phyloP scores from a whole-genome alignment of 306 rosid species.

The Cicer yamashitae region DNA sequence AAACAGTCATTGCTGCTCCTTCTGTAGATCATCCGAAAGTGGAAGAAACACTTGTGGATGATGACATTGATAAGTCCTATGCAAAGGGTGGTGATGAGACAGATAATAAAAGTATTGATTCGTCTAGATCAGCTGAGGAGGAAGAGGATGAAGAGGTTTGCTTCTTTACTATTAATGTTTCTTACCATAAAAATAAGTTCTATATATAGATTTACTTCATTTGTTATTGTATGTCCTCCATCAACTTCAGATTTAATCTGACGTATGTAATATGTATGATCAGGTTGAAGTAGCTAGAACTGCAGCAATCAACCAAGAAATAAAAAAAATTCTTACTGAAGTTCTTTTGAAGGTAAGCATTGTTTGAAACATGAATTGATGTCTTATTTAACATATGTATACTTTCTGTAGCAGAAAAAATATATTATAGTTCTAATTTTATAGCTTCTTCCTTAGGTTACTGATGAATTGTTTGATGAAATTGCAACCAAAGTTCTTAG shows the following conservation, averaged over 20 bases:
- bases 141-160: conserved; percentile 95
- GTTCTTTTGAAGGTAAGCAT: conserved; percentile 80
- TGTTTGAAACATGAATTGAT: conserved; percentile 36
- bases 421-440: conserved; percentile 42
- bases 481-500: conserved; percentile 84
- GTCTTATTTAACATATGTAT: conserved; percentile 14
- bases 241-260: conserved; percentile 33
- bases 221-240: conserved; percentile 11
- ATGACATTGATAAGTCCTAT: conserved; percentile 62
- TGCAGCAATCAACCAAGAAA: conserved; percentile 90
- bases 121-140: conserved; percentile 89
- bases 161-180: conserved; percentile 26
- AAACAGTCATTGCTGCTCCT: conserved; percentile 75
- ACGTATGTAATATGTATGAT: conserved; percentile 57
- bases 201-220: neutral
- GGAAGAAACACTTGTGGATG: conserved; percentile 55
- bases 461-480: conserved; percentile 95
- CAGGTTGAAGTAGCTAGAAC: conserved; percentile 73
- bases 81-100: conserved; percentile 70
- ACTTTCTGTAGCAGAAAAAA: conserved; percentile 28
- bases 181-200: conserved; percentile 9
- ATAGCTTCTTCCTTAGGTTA: conserved; percentile 65
- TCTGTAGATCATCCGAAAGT: conserved; percentile 75
- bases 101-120: conserved; percentile 80
- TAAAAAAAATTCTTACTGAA: conserved; percentile 88